These are phyloP conservation scores for Neonothopanus nambi DNA, from an alignment of 1,284 basidiomycete genomes.

Conservation along the genomic window DNA sequence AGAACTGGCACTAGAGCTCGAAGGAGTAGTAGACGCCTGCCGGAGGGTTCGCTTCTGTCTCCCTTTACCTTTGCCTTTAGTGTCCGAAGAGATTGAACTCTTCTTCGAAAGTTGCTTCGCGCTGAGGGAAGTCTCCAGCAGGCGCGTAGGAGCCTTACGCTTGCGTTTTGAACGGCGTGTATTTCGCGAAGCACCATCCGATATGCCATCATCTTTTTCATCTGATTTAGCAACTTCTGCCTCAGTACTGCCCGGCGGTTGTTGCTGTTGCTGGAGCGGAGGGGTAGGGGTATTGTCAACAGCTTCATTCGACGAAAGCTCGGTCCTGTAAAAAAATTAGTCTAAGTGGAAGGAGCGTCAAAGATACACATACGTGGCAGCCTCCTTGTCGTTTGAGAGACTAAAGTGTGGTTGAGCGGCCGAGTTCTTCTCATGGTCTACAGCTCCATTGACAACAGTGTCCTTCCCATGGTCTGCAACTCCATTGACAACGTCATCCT, in stretches of 20 bases:
- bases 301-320: too few relatives aligned
- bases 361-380: too few relatives aligned
- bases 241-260: too few relatives aligned
- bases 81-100: not conserved
- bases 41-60: constrained; percentile 24
- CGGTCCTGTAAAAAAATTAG: too few relatives aligned
- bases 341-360: too few relatives aligned
- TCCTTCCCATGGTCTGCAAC: constrained; percentile 9
- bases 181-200: not conserved
- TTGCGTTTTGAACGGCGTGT: constrained; percentile 13
- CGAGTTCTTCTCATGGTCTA: not conserved
- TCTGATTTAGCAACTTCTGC: too few relatives aligned
- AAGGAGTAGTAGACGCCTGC: constrained; percentile 18
- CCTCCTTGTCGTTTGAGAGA: not conserved
- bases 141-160: constrained; percentile 4
- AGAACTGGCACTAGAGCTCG: constrained; percentile 37
- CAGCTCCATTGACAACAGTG: constrained; percentile 22
- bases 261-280: too few relatives aligned
- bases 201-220: too few relatives aligned
- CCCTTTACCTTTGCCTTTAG: constrained; percentile 20
- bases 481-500: too few relatives aligned
- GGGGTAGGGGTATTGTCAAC: too few relatives aligned
- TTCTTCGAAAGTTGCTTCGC: not conserved
- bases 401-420: too few relatives aligned
- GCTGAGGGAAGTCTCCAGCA: not conserved